phyloP scores from a whole-genome alignment of 1,139 yeast genomes.

The Candida sanyaensis region DNA sequence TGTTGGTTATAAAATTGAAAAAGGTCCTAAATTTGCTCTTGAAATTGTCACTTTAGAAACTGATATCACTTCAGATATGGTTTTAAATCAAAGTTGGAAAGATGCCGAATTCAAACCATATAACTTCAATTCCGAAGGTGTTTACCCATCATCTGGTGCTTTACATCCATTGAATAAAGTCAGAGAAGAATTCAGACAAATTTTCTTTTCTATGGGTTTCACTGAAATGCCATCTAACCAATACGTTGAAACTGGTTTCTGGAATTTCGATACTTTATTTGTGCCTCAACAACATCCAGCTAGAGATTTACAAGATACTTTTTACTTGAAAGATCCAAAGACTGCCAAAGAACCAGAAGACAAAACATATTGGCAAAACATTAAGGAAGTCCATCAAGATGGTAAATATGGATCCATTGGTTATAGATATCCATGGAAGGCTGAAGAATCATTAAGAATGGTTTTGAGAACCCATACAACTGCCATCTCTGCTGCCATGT shows the following conservation, averaged over 20 bases:
- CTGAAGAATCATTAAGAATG: slow-evolving; percentile 83
- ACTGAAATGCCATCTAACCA: slow-evolving; percentile 98
- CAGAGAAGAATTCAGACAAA: slow-evolving; percentile 95
- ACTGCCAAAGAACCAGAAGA: slow-evolving; percentile 82
- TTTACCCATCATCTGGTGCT: slow-evolving; percentile 84
- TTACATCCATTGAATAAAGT: slow-evolving; percentile 96
- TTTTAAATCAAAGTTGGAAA: slow-evolving; percentile 79
- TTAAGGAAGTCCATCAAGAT: slow-evolving; percentile 80
- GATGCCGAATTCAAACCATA: slow-evolving; percentile 87
- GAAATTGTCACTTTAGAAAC: slow-evolving; percentile 84
- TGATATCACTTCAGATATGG: slow-evolving; percentile 92
- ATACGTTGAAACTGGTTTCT: slow-evolving; percentile 96
- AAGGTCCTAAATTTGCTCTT: slow-evolving; percentile 83
- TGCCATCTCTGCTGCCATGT: slow-evolving; percentile 86
- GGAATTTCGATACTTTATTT: slow-evolving; percentile 95
- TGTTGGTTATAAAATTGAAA: slow-evolving; percentile 72
- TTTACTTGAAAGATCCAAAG: slow-evolving; percentile 91
- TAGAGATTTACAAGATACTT: slow-evolving; percentile 97
- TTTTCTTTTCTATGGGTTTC: slow-evolving; percentile 97
- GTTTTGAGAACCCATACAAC: slow-evolving; percentile 98
- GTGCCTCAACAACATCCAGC: slow-evolving; percentile 99
- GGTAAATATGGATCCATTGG: slow-evolving; percentile 96
- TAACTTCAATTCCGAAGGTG: slow-evolving; percentile 95
- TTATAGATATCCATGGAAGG: slow-evolving; percentile 97
- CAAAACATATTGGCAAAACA: slow-evolving; percentile 71